Base-by-base conservation (phyloP, 495 filamentous ascomycete species). In the Penicillium bovifimosum region DNA sequence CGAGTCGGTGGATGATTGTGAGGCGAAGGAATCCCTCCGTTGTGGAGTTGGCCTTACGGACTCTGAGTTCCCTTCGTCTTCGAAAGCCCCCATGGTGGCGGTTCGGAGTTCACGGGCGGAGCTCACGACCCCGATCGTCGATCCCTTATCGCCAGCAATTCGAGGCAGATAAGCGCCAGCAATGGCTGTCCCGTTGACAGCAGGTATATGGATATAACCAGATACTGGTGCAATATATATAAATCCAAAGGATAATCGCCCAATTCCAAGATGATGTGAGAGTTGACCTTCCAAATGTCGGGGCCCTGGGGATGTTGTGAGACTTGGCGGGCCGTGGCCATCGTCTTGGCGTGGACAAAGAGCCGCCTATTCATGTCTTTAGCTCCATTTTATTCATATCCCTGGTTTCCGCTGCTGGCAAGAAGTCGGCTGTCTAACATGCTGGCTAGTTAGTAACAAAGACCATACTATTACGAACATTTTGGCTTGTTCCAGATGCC, bases 1-100 rank as follows among this genome's bases (percentile, higher is more conserved):
- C 14, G 71, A 75, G 36, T 73, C 71, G 55, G 67, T 67, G 47
- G 71, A 66, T 9, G 60, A 52, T 26, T 67, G 53, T 13, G 71
- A 73, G 7, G 55, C 53, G 32, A 48, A 43, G 10, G 71, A 71
- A 14, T 52, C 43, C 11, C 68, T 65, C 28, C 66, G 60, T 28
- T 49, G 59, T 11, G 60, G 64, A 17, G 48, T 63, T 44, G 66
- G 55, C 11, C 61, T 62, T 13, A 66, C 56, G 35, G 62, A 57
- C 41, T 70, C 67, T 5, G 62, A 41, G 42, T 52, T 51, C 29
- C 56, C 62, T 50, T 63, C 58, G 38, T 64, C 55, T 44, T 66
- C 63, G 38, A 53, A 50, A 47, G 59, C 62, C 54, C 62, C 65
- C 71, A 74, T 74, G 53, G 28, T 68, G 39, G 17, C 13, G 33